Percentiles rank a stretch among this genome's conserved stretches.
phyloP scores from a whole-genome alignment of 192 early-diverging fungal genomes.

The Coemansia sp. region DNA sequence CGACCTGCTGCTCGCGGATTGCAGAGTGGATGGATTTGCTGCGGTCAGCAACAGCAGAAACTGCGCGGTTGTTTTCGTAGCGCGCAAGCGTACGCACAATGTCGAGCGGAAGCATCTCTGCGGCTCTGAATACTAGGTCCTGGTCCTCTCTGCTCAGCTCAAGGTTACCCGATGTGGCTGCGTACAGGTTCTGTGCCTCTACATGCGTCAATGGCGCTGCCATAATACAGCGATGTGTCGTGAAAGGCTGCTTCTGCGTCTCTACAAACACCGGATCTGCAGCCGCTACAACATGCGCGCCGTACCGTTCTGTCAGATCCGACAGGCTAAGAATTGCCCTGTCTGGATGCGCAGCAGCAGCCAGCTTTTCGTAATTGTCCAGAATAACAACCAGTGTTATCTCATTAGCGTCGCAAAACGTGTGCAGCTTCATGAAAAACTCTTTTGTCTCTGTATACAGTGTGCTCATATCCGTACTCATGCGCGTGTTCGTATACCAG shows the following conservation, averaged over 20 bases:
- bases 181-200: slow-evolving; percentile 21
- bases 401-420: slow-evolving; percentile 1
- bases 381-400: slow-evolving; percentile 18
- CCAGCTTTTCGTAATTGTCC: slow-evolving; percentile 23
- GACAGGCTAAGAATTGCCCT: slow-evolving; percentile 4
- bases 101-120: slow-evolving; percentile 23
- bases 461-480: not conserved
- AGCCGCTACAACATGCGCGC: slow-evolving; percentile 4
- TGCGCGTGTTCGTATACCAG: slow-evolving; percentile 24
- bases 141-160: slow-evolving; percentile 8
- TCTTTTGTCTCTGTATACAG: slow-evolving; percentile 11
- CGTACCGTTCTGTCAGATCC: slow-evolving; percentile 5
- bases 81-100: slow-evolving; percentile 5
- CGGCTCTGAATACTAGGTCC: slow-evolving; percentile 7
- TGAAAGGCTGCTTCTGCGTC: not conserved
- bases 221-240: slow-evolving; percentile 12
- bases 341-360: not conserved
- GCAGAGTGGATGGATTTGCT: not conserved
- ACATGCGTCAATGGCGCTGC: not conserved
- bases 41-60: not conserved
- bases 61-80: slow-evolving; percentile 5
- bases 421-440: slow-evolving; percentile 6
- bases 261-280: slow-evolving; percentile 1
- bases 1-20: slow-evolving; percentile 11
- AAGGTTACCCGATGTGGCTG: slow-evolving; percentile 9